Base-by-base conservation (phyloP, 169 alveolate species). In the Plasmodium reichenowi region DNA sequence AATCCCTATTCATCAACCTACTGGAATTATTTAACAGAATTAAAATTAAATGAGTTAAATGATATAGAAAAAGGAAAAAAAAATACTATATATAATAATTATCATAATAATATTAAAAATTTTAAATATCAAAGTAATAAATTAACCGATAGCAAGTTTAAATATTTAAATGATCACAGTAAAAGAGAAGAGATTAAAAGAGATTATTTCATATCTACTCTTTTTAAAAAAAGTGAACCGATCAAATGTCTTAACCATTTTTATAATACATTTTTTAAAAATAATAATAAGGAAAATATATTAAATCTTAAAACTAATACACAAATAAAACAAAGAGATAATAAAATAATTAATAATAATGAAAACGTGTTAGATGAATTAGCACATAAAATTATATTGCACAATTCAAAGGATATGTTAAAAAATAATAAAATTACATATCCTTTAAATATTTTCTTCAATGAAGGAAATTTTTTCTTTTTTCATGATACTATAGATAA, bases 401-500 rank as follows among this genome's bases (percentile, higher is more conserved):
- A 43, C 45, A 67, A 67, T 67, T 47, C 64, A 56, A 56, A 56
- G 24, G 47, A 20, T 15, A 13, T 74, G 64, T 22, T 72, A 38
- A 43, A 60, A 59, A 48, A 63, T n/a, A 68, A 68, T 22, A 70
- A 24, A 66, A 54, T 86, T 4, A 26, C 24, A 13, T 86, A 59
- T 50, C 92, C 92, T 2, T 13, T 67, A 47, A 71, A 86, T 59
- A 47, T 71, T 5, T 72, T 71, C 43, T 71, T 86, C 17, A 86
- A 86, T 67, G 72, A 71, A 62, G 88, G 92, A 4, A 86, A 72
- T 48, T 86, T 86, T 32, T 86, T n/a, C 26, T 47, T 54, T 45
- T 54, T 86, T 9, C 72, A 86, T 12, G 64, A 86, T 15, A 15
- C 20, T 1, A 45, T 83, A 2, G 45, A 17, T 15, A 32, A 78